These are phyloP conservation scores for Gynochthodes officinalis DNA, from an alignment of 257 asterid genomes.

Conservation along the genomic window DNA sequence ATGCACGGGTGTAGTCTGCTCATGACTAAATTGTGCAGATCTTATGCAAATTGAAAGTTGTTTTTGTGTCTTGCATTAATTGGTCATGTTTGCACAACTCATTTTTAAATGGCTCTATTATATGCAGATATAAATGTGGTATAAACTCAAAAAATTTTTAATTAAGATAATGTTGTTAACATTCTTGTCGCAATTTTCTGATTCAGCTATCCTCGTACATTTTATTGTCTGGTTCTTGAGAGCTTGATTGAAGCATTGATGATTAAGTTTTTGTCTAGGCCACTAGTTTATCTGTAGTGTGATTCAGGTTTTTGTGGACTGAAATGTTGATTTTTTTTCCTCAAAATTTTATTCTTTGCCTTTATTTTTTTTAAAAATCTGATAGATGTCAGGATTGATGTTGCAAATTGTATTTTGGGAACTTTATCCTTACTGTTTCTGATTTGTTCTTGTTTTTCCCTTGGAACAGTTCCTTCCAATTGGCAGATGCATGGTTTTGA, in stretches of 20 bases:
- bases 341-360: not conserved
- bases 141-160: not conserved
- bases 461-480: slow-evolving; percentile 88
- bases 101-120: not conserved
- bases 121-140: not conserved
- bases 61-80: not conserved
- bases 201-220: not conserved
- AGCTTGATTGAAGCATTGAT: not conserved
- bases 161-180: not conserved
- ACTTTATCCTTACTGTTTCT: slow-evolving; percentile 7
- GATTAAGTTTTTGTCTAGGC: not conserved
- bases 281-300: not conserved
- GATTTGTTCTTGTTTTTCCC: slow-evolving; percentile 19
- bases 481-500: slow-evolving; percentile 99
- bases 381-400: not conserved
- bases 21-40: not conserved
- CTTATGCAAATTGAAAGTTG: not conserved
- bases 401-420: not conserved
- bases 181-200: not conserved
- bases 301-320: not conserved
- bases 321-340: not conserved
- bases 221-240: not conserved
- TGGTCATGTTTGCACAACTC: not conserved
- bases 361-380: not conserved
- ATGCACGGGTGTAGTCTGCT: not conserved